A percentile compares a stretch with the other conserved stretches of the same genome.
These are phyloP conservation scores for Xanthoconium stramineum DNA, from an alignment of 768 basidiomycete genomes.

Conservation along the genomic window DNA sequence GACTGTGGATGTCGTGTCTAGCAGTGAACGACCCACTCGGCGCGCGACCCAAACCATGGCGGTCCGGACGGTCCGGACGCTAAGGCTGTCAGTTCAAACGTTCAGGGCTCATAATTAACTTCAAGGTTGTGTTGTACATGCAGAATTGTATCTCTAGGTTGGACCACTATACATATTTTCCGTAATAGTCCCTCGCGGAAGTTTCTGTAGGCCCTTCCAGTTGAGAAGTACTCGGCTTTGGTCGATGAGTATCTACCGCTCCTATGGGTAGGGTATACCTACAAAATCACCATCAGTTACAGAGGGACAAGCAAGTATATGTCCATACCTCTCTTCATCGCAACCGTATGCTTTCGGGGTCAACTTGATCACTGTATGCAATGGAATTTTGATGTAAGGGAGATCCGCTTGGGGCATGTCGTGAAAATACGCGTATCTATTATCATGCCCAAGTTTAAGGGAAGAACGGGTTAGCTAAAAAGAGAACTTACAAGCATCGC, in stretches of 20 bases:
- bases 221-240: constrained; percentile 38
- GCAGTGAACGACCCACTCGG: not conserved
- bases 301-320: not conserved
- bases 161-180: constrained; percentile 17
- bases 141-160: not conserved
- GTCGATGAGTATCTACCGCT: constrained; percentile 93
- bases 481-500: constrained; percentile 60
- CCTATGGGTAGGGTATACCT: constrained; percentile 88
- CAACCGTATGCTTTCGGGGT: constrained; percentile 99
- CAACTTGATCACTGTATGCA: constrained; percentile 97
- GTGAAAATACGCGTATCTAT: constrained; percentile 95
- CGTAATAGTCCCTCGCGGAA: constrained; percentile 38
- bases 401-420: constrained; percentile 88
- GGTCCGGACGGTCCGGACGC: constrained; percentile 13
- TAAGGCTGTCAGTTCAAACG: not conserved
- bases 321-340: constrained; percentile 82
- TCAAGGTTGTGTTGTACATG: too few species aligned
- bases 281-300: constrained; percentile 1
- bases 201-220: constrained; percentile 16
- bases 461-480: not conserved
- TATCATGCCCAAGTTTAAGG: not conserved
- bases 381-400: constrained; percentile 95
- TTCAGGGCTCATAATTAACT: not conserved
- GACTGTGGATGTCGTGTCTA: not conserved
- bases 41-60: not conserved